Conservation (phyloP, 805 yeast genomes). For the Dipodascus geniculatus region DNA sequence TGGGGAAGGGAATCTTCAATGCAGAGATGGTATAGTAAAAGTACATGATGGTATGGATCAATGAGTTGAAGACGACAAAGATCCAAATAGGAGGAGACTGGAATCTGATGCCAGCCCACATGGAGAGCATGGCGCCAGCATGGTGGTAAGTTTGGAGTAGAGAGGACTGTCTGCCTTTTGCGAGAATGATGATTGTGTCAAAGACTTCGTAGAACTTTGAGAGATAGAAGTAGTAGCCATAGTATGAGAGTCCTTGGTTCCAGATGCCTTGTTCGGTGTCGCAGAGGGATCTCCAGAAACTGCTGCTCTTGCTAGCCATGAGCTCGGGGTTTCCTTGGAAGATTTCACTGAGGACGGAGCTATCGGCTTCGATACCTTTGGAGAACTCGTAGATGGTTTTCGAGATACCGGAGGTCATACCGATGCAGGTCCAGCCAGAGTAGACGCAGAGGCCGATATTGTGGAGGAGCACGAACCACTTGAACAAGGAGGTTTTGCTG, state of each 20-base stretch:
- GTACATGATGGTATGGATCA: slow-evolving; percentile 67
- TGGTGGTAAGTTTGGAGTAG: slow-evolving; percentile 66
- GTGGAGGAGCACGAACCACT: slow-evolving; percentile 45
- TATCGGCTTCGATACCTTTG: slow-evolving; percentile 17
- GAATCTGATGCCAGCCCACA: slow-evolving; percentile 69
- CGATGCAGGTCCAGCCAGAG: slow-evolving; percentile 59
- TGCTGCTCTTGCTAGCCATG: slow-evolving; percentile 8
- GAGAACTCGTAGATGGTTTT: slow-evolving; percentile 28
- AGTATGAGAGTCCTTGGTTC: slow-evolving; percentile 40
- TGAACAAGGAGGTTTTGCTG: slow-evolving; percentile 36
- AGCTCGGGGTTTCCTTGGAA: slow-evolving; percentile 14
- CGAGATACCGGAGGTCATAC: slow-evolving; percentile 45
- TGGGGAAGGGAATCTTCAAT: slow-evolving; percentile 46
- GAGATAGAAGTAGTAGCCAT: slow-evolving; percentile 55
- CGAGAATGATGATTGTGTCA: slow-evolving; percentile 53
- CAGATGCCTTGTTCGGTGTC: slow-evolving; percentile 50
- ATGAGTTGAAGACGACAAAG: slow-evolving; percentile 68
- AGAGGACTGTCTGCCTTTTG: slow-evolving; percentile 57
- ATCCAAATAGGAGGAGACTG: slow-evolving; percentile 72
- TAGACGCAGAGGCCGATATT: slow-evolving; percentile 51
- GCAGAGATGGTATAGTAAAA: slow-evolving; percentile 53
- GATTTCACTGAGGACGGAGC: slow-evolving; percentile 7
- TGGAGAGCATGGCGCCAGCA: slow-evolving; percentile 69
- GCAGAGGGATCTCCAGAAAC: slow-evolving; percentile 47
- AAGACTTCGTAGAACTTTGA: slow-evolving; percentile 63